These are phyloP conservation scores for Starmera pachycereana DNA, from an alignment of 805 yeast genomes.

Conservation along the genomic window DNA sequence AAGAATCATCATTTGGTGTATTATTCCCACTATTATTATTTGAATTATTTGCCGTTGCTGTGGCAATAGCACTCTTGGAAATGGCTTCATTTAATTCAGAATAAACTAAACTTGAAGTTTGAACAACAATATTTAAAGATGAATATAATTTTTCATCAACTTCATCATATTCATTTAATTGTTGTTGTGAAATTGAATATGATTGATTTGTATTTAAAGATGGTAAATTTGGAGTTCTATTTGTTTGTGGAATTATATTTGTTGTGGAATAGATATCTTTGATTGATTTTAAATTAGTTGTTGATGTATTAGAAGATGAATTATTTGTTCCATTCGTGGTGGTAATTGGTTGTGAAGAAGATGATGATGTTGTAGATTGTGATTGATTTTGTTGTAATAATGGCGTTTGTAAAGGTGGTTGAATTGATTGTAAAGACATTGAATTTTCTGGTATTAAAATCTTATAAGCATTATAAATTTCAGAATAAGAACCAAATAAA, in stretches of 20 bases:
- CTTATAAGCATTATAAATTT: slow-evolving; percentile 56
- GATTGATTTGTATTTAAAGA: slow-evolving; percentile 9
- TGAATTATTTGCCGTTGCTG: slow-evolving; percentile 35
- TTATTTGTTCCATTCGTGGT: background rate
- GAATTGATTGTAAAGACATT: background rate
- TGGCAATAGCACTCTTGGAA: slow-evolving; percentile 49
- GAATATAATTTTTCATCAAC: slow-evolving; percentile 61
- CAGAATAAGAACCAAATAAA: slow-evolving; percentile 52
- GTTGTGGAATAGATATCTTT: background rate
- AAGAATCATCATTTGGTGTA: no score
- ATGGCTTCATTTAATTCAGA: slow-evolving; percentile 63
- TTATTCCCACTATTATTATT: slow-evolving; percentile 20
- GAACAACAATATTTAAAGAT: slow-evolving; percentile 50
- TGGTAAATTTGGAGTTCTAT: slow-evolving; percentile 10
- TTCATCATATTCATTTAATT: slow-evolving; percentile 29
- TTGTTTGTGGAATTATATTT: background rate
- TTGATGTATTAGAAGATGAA: background rate
- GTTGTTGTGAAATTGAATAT: slow-evolving; percentile 13
- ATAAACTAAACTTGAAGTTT: slow-evolving; percentile 68
- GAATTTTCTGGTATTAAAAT: slow-evolving; percentile 19
- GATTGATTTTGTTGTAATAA: background rate
- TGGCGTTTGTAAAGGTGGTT: background rate
- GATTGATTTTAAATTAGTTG: background rate
- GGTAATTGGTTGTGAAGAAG: no score
- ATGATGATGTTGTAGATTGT: slow-evolving; percentile 1